Base-by-base conservation (phyloP, 139 green algal genomes). In the Ostreobium quekettii region DNA sequence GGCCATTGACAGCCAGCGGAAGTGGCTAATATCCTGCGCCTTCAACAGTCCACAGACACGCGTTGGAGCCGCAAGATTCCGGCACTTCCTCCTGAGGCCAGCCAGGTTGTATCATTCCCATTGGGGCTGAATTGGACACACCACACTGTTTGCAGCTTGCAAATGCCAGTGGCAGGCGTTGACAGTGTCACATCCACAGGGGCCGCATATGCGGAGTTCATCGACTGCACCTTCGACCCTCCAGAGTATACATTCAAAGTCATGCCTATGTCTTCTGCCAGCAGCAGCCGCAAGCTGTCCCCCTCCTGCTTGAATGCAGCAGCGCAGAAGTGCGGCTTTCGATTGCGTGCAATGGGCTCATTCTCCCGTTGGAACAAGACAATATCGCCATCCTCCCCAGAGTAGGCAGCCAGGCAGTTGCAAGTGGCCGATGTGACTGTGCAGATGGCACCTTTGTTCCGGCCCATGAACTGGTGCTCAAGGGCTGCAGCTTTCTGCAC, bases 41-140 rank as follows among this genome's bases (percentile, higher is more conserved):
- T n/a, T n/a, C n/a, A n/a, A n/a, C n/a, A n/a, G n/a, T n/a, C n/a
- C n/a, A n/a, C n/a, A n/a, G n/a, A n/a, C n/a, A n/a, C n/a, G n/a
- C n/a, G n/a, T n/a, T n/a, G n/a, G n/a, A 68, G 4, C 42, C 61
- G 26, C 4, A 68, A 31, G 7, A 53, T 36, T 15, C 61, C 61
- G 8, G 26, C 30, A 4, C 15, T n/a, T 19, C 4, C 33, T 57
- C 61, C 61, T n/a, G 61, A 36, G 35, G 61, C 61, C 19, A 68
- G n/a, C 61, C 61, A 68, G 5, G 61, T 53, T 4, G 36, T 53
- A 5, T 68, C 4, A n/a, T 29, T 15, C 53, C 61, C 61, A 29
- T 68, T 68, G 26, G 61, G 61, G 53, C 61, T 68, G 36, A 68
- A 68, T 8, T n/a, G 30, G 11, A 68, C 7, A 37, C 61, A 68